phyloP scores from a whole-genome alignment of 495 filamentous ascomycete genomes.

The Penicillium alfredii region DNA sequence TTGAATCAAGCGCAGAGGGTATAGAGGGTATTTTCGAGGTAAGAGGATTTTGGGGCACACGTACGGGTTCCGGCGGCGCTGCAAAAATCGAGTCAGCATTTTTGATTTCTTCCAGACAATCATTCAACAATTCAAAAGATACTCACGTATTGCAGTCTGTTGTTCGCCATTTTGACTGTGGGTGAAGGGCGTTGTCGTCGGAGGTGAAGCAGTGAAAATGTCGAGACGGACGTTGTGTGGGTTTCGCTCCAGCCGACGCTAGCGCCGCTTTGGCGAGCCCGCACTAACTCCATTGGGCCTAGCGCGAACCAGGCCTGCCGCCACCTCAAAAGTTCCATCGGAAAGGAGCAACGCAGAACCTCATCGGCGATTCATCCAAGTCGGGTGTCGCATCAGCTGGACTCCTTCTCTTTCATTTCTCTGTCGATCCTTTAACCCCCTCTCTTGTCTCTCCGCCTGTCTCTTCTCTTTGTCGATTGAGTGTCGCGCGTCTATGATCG shows the following conservation, averaged over 20 bases:
- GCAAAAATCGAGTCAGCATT: conserved; percentile 23
- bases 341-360: too few species aligned
- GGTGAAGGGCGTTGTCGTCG: conserved; percentile 53
- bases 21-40: conserved; percentile 9
- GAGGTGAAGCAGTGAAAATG: conserved; percentile 39
- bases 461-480: conserved; percentile 4
- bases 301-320: conserved; percentile 34
- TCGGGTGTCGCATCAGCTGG: too few species aligned
- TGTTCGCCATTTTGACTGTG: conserved; percentile 59
- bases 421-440: conserved; percentile 1
- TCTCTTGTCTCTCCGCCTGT: conserved; percentile 5
- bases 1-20: conserved; percentile 14
- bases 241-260: conserved; percentile 41
- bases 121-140: conserved; percentile 1
- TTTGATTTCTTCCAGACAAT: not conserved
- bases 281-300: conserved; percentile 32
- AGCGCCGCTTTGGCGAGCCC: conserved; percentile 45
- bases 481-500: conserved; percentile 22
- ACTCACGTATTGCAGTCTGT: conserved; percentile 71
- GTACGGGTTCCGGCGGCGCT: conserved; percentile 90
- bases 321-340: too few species aligned
- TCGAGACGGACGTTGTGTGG: conserved; percentile 45
- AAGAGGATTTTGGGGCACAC: conserved; percentile 37
- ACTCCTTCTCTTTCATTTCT: too few species aligned
- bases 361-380: too few species aligned